Base-by-base conservation (phyloP, 345 rosid genomes). In the Leavenworthia alabamica region DNA sequence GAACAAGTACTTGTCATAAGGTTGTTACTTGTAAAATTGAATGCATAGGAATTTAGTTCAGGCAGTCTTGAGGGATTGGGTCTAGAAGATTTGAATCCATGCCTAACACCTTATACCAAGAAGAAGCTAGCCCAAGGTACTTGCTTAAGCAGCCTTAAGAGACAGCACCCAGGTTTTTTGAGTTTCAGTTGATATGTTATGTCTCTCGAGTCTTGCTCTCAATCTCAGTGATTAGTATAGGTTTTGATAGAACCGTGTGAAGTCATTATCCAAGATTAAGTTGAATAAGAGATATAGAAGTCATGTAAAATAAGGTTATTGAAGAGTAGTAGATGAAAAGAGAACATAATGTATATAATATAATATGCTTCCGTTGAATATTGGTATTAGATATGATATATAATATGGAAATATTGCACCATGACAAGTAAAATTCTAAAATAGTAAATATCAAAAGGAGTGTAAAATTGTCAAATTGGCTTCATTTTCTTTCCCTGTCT, bases 31-130 rank as follows among this genome's bases (percentile, higher is more conserved):
- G 48, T 84, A 80, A 2, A 15, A 20, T 19, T 33, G 12, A 9
- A 51, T 44, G 46, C 31, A 14, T 28, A 89, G 96, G 94, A 85
- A 42, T 83, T 85, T 58, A 85, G 91, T 77, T 85, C 89, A 9
- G 88, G 74, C 0, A 83, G 85, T 64, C 86, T 84, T 24, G 94
- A 79, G 73, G 82, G 84, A 66, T 66, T 89, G 80, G 76, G 85
- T 46, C 70, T 82, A 14, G 79, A 81, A 75, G 98, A 92, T 77
- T 67, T 92, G 7, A 93, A 89, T 75, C 97, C 96, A 27, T 89
- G 94, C 53, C 68, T 92, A 50, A 92, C 97, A 9, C 96, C 97
- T 13, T 66, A 62, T 43, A 68, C 60, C 71, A 85, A 79, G 82
- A 78, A 76, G 33, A 86, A 80, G 53, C 80, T 81, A 26, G n/a